Evolutionary conservation across 2,329 filamentous ascomycete genomes (phyloP).

Genomic region (Epichloe gansuensis): DNA sequence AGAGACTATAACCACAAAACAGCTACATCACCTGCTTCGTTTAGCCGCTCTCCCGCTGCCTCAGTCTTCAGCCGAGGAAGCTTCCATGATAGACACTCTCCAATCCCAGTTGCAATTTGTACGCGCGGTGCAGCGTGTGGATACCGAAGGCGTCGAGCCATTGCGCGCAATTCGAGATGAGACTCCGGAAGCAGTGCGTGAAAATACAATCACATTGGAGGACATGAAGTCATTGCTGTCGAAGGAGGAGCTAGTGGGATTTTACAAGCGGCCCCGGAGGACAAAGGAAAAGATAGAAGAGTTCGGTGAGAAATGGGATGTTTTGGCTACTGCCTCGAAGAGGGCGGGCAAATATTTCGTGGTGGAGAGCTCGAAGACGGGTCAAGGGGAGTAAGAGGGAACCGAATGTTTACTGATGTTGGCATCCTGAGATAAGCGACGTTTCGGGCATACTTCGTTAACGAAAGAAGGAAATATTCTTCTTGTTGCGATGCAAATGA

Average conservation of each 20-base stretch:
- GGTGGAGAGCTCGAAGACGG: constrained; percentile 47
- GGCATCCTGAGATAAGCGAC: background rate
- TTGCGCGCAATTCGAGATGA: constrained; percentile 74
- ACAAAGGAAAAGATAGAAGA: constrained; percentile 22
- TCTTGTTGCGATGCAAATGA: no score
- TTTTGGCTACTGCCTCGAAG: constrained; percentile 50
- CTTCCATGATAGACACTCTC: constrained; percentile 59
- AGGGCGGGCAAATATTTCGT: constrained; percentile 65
- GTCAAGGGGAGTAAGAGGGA: constrained; percentile 4
- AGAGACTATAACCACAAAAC: constrained; percentile 45
- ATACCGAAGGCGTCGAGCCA: constrained; percentile 61
- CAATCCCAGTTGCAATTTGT: constrained; percentile 82
- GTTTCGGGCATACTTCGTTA: no score
- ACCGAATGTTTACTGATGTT: background rate
- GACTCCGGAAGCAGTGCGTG: constrained; percentile 46
- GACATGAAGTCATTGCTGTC: constrained; percentile 42
- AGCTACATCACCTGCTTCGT: constrained; percentile 73
- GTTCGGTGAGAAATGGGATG: constrained; percentile 54
- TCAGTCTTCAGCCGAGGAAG: constrained; percentile 46
- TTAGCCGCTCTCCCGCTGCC: constrained; percentile 79
- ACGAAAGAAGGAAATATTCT: background rate
- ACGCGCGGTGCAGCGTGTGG: constrained; percentile 66
- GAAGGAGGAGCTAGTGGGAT: constrained; percentile 48
- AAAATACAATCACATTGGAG: constrained; percentile 45
- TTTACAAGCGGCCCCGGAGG: constrained; percentile 32